These are phyloP conservation scores for Phycomyces nitens DNA, from an alignment of 192 early-diverging fungal species.

Conservation along the genomic window DNA sequence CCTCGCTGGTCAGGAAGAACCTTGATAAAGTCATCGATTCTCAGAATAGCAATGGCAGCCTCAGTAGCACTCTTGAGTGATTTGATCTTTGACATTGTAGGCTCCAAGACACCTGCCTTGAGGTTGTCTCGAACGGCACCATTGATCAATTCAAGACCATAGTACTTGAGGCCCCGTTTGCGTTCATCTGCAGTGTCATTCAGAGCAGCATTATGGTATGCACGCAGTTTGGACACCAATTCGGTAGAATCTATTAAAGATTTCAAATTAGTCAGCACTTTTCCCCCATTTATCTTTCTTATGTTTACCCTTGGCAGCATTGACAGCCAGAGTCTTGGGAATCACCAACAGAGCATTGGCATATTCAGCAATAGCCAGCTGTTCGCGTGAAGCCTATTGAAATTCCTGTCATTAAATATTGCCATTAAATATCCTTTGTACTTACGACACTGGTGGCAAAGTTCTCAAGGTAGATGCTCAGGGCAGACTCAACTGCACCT, in stretches of 20 bases:
- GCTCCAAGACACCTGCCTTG: conserved; percentile 92
- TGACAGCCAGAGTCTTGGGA: conserved; percentile 96
- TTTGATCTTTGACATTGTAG: conserved; percentile 97
- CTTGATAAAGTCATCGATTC: conserved; percentile 94
- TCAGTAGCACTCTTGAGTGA: conserved; percentile 97
- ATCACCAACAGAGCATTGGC: conserved; percentile 92
- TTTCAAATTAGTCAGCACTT: not conserved
- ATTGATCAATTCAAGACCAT: conserved; percentile 91
- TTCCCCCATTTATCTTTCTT: not conserved
- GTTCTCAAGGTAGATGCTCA: conserved; percentile 96
- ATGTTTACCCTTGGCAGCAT: conserved; percentile 84
- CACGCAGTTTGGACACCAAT: conserved; percentile 92
- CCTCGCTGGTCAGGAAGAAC: conserved; percentile 45
- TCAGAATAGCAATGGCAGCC: conserved; percentile 94
- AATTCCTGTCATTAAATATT: not conserved
- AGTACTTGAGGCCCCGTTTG: conserved; percentile 79
- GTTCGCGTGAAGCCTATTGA: conserved; percentile 86
- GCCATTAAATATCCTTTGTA: not conserved
- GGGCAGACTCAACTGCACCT: conserved; percentile 91
- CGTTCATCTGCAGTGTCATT: conserved; percentile 64
- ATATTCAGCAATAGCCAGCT: conserved; percentile 97
- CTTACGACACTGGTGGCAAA: conserved; percentile 92
- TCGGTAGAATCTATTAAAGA: conserved; percentile 76
- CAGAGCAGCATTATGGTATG: conserved; percentile 92
- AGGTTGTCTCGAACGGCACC: conserved; percentile 93